These are phyloP conservation scores for Bryum argenteum DNA, from an alignment of 225 moss, liverwort and hornwort species.

Conservation along the genomic window DNA sequence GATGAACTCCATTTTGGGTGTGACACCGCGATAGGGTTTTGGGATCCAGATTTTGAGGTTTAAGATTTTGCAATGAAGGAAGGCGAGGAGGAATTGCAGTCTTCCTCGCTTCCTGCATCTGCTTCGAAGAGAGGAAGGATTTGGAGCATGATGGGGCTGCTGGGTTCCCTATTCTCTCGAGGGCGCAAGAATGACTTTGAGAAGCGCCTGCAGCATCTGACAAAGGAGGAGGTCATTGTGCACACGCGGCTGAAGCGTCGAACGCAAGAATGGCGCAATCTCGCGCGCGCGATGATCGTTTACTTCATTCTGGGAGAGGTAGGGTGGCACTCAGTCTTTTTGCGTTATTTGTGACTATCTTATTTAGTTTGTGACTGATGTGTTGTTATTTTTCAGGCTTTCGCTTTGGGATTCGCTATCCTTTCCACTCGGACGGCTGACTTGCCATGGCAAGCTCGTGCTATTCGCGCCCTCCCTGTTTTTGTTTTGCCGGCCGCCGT, in stretches of 20 bases:
- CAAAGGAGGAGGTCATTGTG: conserved; percentile 86
- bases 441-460: conserved; percentile 84
- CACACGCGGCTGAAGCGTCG: conserved; percentile 86
- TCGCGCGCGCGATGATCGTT: conserved; percentile 80
- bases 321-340: background rate
- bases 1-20: conserved; percentile 3
- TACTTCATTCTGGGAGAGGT: conserved; percentile 93
- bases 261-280: conserved; percentile 84
- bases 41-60: background rate
- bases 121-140: conserved; percentile 37
- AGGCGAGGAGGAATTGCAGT: conserved; percentile 38
- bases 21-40: conserved; percentile 9
- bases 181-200: conserved; percentile 86
- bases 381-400: conserved; percentile 38
- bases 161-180: conserved; percentile 69
- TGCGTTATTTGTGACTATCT: background rate
- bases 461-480: conserved; percentile 77
- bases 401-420: conserved; percentile 80
- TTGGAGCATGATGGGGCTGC: conserved; percentile 71
- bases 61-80: conserved; percentile 34
- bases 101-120: conserved; percentile 23
- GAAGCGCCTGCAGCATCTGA: conserved; percentile 85
- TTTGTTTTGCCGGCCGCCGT: conserved; percentile 83
- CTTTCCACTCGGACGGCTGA: conserved; percentile 72
- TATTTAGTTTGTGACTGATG: background rate